phyloP scores from a whole-genome alignment of 805 yeast genomes.

The Monosporozyma unispora region DNA sequence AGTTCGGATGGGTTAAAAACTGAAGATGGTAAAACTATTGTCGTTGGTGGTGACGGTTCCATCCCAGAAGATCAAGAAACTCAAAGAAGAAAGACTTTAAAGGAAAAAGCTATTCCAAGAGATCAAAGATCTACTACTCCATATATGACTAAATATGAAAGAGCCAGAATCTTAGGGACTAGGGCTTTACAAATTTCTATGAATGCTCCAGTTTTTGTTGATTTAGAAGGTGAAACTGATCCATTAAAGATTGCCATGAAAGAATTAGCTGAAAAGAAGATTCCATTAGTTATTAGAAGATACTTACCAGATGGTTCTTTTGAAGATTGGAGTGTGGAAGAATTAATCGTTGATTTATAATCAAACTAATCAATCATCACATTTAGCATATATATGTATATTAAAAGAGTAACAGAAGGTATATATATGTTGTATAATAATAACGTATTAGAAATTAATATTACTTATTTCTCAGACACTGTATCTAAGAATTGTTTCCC shows the following conservation, averaged over 20 bases:
- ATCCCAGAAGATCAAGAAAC: slow-evolving; percentile 53
- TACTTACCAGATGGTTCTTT: slow-evolving; percentile 93
- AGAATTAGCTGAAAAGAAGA: slow-evolving; percentile 87
- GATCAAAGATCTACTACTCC: slow-evolving; percentile 93
- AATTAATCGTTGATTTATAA: slow-evolving; percentile 77
- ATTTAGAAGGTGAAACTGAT: slow-evolving; percentile 97
- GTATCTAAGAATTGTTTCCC: slow-evolving; percentile 57
- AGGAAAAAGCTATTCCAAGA: slow-evolving; percentile 79
- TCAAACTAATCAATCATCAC: neutral
- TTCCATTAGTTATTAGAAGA: slow-evolving; percentile 91
- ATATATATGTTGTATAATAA: neutral
- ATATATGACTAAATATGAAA: slow-evolving; percentile 96
- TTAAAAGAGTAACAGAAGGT: too few relatives aligned
- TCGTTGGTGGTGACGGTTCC: slow-evolving; percentile 32
- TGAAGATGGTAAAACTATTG: slow-evolving; percentile 1
- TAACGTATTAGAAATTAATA: neutral
- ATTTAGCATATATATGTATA: neutral
- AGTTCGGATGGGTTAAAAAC: neutral
- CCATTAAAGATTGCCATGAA: slow-evolving; percentile 97
- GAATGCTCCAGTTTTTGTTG: slow-evolving; percentile 97
- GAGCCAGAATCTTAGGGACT: slow-evolving; percentile 96
- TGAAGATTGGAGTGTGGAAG: slow-evolving; percentile 99
- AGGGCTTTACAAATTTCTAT: slow-evolving; percentile 94
- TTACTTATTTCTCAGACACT: slow-evolving; percentile 22
- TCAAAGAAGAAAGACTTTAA: slow-evolving; percentile 51